A percentile compares a stretch with the other conserved stretches of the same genome.
Conservation (phyloP, 1,284 basidiomycete genomes). For the Coniferiporia weirii region DNA sequence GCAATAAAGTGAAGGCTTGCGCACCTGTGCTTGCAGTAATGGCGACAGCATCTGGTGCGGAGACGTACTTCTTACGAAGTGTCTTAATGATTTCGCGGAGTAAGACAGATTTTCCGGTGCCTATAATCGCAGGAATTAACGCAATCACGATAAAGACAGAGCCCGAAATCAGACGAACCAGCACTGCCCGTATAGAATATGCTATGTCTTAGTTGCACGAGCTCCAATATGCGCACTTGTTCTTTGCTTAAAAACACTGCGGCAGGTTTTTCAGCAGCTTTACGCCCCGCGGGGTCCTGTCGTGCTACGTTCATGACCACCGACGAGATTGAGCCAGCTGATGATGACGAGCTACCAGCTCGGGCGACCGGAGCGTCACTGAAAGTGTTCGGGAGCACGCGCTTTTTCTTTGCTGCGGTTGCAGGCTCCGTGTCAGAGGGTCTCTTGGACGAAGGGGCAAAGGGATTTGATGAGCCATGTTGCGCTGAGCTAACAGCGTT, state of each 20-base stretch:
- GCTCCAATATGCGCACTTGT: slow-evolving; percentile 75
- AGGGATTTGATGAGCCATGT: not conserved
- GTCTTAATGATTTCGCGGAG: slow-evolving; percentile 81
- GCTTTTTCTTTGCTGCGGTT: slow-evolving; percentile 10
- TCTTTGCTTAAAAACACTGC: slow-evolving; percentile 69
- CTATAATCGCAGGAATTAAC: slow-evolving; percentile 33
- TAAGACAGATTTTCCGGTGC: slow-evolving; percentile 93
- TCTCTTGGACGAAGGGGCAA: not conserved
- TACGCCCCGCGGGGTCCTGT: slow-evolving; percentile 1
- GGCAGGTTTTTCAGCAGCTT: slow-evolving; percentile 34
- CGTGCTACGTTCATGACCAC: slow-evolving; percentile 14
- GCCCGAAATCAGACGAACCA: slow-evolving; percentile 48
- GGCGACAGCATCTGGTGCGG: slow-evolving; percentile 43
- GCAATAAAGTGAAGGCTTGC: not conserved
- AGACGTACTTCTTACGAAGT: slow-evolving; percentile 38
- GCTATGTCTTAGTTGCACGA: slow-evolving; percentile 68
- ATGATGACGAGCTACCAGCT: not conserved
- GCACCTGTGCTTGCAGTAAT: slow-evolving; percentile 50
- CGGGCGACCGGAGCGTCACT: not conserved
- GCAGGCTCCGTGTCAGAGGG: slow-evolving; percentile 3
- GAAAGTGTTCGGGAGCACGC: slow-evolving; percentile 15
- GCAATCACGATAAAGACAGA: not conserved
- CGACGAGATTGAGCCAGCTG: slow-evolving; percentile 1
- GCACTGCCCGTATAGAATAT: slow-evolving; percentile 98
- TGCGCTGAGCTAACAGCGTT: not conserved